Conservation (phyloP, 805 yeast species). For the Monosporozyma unispora region DNA sequence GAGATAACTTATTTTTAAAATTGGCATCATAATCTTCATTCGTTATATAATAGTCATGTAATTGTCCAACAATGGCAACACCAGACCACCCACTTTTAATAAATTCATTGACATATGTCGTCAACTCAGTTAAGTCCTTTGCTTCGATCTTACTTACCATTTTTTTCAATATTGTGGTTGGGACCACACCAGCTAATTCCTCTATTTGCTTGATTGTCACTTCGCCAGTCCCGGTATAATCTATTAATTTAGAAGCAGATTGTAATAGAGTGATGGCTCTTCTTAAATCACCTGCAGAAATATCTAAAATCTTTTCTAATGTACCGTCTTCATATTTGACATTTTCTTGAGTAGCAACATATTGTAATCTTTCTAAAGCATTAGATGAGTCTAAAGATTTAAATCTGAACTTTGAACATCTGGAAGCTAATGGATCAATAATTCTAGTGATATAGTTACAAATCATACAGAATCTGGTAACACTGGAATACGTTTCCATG, state of each 20-base stretch:
- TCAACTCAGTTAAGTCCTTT: constrained; percentile 30
- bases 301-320: constrained; percentile 53
- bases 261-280: constrained; percentile 87
- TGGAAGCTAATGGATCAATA: constrained; percentile 90
- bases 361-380: constrained; percentile 59
- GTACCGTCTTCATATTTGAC: constrained; percentile 40
- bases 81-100: constrained; percentile 72
- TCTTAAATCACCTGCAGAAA: constrained; percentile 85
- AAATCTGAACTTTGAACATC: constrained; percentile 94
- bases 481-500: constrained; percentile 81
- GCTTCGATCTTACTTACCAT: constrained; percentile 34
- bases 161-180: constrained; percentile 36
- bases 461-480: constrained; percentile 86
- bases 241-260: constrained; percentile 56
- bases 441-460: constrained; percentile 96
- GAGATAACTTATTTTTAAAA: constrained; percentile 59
- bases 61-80: constrained; percentile 57
- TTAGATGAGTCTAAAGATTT: constrained; percentile 61
- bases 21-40: constrained; percentile 41
- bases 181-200: constrained; percentile 73
- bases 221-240: constrained; percentile 30
- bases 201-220: constrained; percentile 43
- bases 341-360: constrained; percentile 45
- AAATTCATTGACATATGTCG: constrained; percentile 40
- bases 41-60: constrained; percentile 57